phyloP scores from a whole-genome alignment of 345 rosid species.

The Hypericum perforatum region DNA sequence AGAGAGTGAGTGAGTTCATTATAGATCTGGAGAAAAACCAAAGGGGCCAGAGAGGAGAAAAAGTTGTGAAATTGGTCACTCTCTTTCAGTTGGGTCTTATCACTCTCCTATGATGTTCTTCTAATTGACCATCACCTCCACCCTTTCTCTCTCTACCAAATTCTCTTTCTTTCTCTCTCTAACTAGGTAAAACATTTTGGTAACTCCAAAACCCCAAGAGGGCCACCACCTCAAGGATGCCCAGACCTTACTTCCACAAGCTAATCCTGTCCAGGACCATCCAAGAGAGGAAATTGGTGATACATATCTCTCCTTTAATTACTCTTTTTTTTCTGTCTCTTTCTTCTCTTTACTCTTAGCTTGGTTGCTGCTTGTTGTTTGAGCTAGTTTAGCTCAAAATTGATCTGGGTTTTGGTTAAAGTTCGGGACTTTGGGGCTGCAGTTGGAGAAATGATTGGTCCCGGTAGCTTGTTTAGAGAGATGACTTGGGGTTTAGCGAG shows the following conservation, averaged over 20 bases:
- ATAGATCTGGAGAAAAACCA: no score
- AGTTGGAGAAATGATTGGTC: background rate
- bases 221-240: conserved; percentile 31
- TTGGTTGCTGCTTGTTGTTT: background rate
- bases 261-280: conserved; percentile 53
- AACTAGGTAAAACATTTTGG: background rate
- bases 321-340: conserved; percentile 1
- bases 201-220: background rate
- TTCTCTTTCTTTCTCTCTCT: conserved; percentile 10
- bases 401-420: conserved; percentile 7
- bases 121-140: conserved; percentile 20
- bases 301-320: background rate
- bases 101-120: conserved; percentile 35
- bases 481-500: background rate
- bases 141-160: conserved; percentile 9
- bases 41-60: conserved; percentile 27
- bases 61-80: conserved; percentile 15
- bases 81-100: conserved; percentile 22
- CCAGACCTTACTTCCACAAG: conserved; percentile 75
- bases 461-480: background rate
- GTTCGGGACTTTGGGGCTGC: background rate
- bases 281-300: conserved; percentile 62
- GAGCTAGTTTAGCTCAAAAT: background rate
- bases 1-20: no score
- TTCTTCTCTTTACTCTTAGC: conserved; percentile 2